Evolutionary conservation across 2,329 filamentous ascomycete species (phyloP).

Genomic region (Emergomyces africanus): DNA sequence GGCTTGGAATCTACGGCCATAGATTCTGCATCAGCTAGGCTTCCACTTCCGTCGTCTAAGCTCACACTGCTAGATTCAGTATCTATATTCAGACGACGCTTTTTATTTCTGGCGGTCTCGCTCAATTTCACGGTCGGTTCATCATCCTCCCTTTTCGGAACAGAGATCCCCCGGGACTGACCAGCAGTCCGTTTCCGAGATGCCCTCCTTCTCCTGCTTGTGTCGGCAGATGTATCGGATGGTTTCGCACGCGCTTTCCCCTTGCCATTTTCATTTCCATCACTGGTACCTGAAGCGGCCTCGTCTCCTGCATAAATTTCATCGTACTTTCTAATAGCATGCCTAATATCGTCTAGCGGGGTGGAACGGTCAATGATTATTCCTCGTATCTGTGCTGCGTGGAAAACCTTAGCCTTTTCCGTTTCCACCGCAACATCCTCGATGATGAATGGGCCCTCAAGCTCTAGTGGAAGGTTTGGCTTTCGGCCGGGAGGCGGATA

Average conservation of each 20-base stretch:
- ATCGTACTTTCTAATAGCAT: conserved; percentile 8
- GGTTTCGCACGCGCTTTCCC: neutral
- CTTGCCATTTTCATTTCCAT: neutral
- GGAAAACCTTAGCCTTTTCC: conserved; percentile 13
- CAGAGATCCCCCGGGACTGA: neutral
- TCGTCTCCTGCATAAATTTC: conserved; percentile 4
- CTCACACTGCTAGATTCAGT: neutral
- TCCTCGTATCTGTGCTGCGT: conserved; percentile 14
- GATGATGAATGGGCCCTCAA: conserved; percentile 8
- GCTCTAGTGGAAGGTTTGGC: conserved; percentile 17
- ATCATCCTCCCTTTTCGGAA: neutral
- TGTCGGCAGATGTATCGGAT: neutral
- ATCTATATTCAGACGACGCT: neutral
- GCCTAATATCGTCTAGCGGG: conserved; percentile 11
- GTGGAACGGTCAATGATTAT: conserved; percentile 12
- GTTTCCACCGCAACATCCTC: conserved; percentile 17
- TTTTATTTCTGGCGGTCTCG: neutral
- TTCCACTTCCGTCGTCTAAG: neutral
- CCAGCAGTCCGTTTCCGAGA: neutral
- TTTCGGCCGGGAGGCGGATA: conserved; percentile 20
- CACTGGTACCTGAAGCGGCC: conserved; percentile 2
- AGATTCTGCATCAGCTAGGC: neutral
- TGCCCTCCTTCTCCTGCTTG: neutral
- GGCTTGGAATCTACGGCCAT: neutral
- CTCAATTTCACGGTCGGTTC: neutral